phyloP scores from a whole-genome alignment of 2,329 filamentous ascomycete genomes.

The Paecilomyces sp. region DNA sequence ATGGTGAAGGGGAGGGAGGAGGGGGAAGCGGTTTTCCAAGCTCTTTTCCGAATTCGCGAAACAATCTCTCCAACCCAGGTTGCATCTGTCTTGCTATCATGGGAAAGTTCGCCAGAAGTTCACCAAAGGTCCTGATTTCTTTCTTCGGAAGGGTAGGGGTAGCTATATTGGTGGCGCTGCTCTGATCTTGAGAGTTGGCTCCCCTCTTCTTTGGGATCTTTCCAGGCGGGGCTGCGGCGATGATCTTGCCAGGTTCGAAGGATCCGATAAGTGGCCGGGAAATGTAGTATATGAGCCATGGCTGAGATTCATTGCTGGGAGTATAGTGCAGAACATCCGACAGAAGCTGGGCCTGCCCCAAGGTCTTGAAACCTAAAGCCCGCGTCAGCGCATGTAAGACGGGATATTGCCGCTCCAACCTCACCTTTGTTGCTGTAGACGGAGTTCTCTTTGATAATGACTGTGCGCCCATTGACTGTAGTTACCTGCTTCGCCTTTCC shows the following conservation, averaged over 20 bases:
- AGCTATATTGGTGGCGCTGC: slow-evolving; percentile 24
- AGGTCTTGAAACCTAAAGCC: slow-evolving; percentile 70
- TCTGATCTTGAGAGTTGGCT: slow-evolving; percentile 14
- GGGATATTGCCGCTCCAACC: slow-evolving; percentile 9
- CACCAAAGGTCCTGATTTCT: slow-evolving; percentile 83
- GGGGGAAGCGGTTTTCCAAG: slow-evolving; percentile 79
- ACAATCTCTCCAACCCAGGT: slow-evolving; percentile 77
- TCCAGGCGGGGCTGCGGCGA: slow-evolving; percentile 54
- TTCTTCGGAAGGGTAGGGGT: slow-evolving; percentile 57
- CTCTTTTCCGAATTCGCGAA: slow-evolving; percentile 79
- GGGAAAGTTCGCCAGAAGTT: slow-evolving; percentile 83
- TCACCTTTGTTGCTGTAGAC: slow-evolving; percentile 94
- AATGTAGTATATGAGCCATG: slow-evolving; percentile 97
- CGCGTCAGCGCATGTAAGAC: slow-evolving; percentile 10
- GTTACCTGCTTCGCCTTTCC: slow-evolving; percentile 92
- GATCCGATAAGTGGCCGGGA: slow-evolving; percentile 78
- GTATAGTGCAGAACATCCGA: slow-evolving; percentile 82
- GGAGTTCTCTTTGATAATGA: slow-evolving; percentile 88
- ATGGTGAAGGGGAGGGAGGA: slow-evolving; percentile 48
- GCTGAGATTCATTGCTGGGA: slow-evolving; percentile 78
- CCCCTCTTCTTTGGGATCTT: slow-evolving; percentile 24
- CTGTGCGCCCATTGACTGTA: slow-evolving; percentile 84
- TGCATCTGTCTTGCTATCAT: slow-evolving; percentile 97
- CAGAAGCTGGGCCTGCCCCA: slow-evolving; percentile 83
- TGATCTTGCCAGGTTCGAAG: slow-evolving; percentile 68